Conservation (phyloP, 352 stramenopile species). For the Phytopythium cucurbitacearum region DNA sequence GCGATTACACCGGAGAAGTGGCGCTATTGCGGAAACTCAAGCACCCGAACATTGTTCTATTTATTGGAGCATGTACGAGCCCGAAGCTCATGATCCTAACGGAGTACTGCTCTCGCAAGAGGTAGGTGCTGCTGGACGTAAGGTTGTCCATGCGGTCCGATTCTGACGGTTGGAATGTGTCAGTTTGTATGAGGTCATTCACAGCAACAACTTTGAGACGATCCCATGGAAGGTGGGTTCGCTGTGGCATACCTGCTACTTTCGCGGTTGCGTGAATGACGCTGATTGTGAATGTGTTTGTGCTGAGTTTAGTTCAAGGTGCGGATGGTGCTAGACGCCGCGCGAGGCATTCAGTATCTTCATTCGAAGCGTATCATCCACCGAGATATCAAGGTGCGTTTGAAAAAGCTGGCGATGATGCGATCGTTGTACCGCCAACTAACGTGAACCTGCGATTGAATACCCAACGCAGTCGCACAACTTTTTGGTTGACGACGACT, state of each 20-base stretch:
- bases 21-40: slow-evolving; percentile 83
- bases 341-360: slow-evolving; percentile 85
- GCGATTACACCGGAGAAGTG: slow-evolving; percentile 84
- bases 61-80: slow-evolving; percentile 88
- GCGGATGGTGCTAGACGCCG: slow-evolving; percentile 87
- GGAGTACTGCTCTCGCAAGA: slow-evolving; percentile 88
- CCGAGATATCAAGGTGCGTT: slow-evolving; percentile 82
- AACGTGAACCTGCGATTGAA: neutral
- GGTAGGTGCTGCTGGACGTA: slow-evolving; percentile 20
- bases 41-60: slow-evolving; percentile 89
- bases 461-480: slow-evolving; percentile 69
- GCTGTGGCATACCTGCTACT: neutral
- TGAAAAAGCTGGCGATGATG: neutral
- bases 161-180: slow-evolving; percentile 1
- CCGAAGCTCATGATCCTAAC: slow-evolving; percentile 88
- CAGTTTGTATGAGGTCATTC: slow-evolving; percentile 88
- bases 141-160: slow-evolving; percentile 1
- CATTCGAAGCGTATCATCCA: slow-evolving; percentile 87
- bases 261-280: neutral
- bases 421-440: neutral
- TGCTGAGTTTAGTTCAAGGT: slow-evolving; percentile 75
- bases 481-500: slow-evolving; percentile 87
- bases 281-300: slow-evolving; percentile 1
- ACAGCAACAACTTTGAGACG: slow-evolving; percentile 85
- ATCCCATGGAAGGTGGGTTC: slow-evolving; percentile 85